Evolutionary conservation across 2,329 filamentous ascomycete genomes (phyloP).

Genomic region (Epichloe coenophiala): DNA sequence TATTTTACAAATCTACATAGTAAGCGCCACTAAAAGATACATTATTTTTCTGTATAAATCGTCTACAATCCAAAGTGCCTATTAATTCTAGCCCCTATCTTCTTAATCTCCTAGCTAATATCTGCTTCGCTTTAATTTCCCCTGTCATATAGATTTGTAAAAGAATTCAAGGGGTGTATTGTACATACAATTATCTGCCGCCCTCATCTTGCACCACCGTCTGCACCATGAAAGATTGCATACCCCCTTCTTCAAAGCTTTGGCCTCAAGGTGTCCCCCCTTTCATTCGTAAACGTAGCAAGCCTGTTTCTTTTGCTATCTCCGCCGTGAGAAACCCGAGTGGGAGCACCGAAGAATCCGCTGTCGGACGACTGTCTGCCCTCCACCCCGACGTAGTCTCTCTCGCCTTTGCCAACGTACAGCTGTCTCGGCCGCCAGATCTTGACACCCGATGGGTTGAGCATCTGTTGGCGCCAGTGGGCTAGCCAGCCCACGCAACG

Average conservation of each 20-base stretch:
- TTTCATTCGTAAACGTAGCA: slow-evolving; percentile 26
- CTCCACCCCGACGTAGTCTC: slow-evolving; percentile 28
- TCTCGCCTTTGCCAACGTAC: slow-evolving; percentile 30
- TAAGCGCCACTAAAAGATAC: too few species aligned
- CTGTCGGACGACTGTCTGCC: slow-evolving; percentile 18
- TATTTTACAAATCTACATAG: too few species aligned
- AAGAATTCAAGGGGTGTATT: too few species aligned
- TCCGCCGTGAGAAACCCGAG: slow-evolving; percentile 24
- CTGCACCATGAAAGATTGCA: too few species aligned
- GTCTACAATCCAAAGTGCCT: too few species aligned
- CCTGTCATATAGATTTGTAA: too few species aligned
- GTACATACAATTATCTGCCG: too few species aligned
- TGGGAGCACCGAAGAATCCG: slow-evolving; percentile 22
- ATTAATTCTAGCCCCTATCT: too few species aligned
- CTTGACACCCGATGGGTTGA: slow-evolving; percentile 32
- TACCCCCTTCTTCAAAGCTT: slow-evolving; percentile 5
- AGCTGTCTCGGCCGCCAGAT: slow-evolving; percentile 37
- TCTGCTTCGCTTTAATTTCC: too few species aligned
- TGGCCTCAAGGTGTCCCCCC: slow-evolving; percentile 18
- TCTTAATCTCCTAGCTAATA: too few species aligned
- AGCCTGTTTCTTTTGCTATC: slow-evolving; percentile 28
- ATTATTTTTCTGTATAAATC: too few species aligned
- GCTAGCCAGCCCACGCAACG: slow-evolving; percentile 37
- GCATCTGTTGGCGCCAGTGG: slow-evolving; percentile 37
- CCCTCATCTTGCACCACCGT: too few species aligned